phyloP scores from a whole-genome alignment of 305 asterid genomes.

The Lippia alba region DNA sequence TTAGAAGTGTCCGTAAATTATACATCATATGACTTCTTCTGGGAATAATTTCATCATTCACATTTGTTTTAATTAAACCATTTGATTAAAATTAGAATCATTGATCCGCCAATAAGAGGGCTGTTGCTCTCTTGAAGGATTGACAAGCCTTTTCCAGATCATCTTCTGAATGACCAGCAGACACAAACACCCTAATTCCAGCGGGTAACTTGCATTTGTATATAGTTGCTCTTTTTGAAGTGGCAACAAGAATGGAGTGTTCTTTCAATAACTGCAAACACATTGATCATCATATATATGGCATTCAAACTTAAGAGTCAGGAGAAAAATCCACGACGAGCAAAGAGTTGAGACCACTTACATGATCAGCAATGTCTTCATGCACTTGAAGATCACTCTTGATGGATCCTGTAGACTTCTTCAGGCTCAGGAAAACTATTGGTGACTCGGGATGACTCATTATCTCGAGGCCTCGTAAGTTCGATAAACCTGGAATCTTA shows the following conservation, averaged over 20 bases:
- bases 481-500: constrained; percentile 62
- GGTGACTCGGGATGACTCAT: constrained; percentile 81
- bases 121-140: constrained; percentile 58
- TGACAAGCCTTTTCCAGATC: constrained; percentile 71
- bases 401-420: constrained; percentile 65
- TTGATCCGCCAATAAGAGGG: constrained; percentile 41
- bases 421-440: constrained; percentile 65
- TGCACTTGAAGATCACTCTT: constrained; percentile 80
- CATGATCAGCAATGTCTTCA: constrained; percentile 70
- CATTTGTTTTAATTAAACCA: too few relatives aligned
- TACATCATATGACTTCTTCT: too few relatives aligned
- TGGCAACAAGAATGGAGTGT: constrained; percentile 61
- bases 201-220: constrained; percentile 83
- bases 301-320: background rate
- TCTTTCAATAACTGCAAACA: constrained; percentile 70
- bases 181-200: constrained; percentile 67
- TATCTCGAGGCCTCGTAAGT: constrained; percentile 64
- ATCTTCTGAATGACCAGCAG: constrained; percentile 73
- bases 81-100: too few relatives aligned
- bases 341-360: constrained; percentile 40
- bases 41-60: too few relatives aligned
- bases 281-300: constrained; percentile 1
- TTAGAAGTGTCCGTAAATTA: too few relatives aligned
- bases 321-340: background rate
- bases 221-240: constrained; percentile 72